phyloP scores from a whole-genome alignment of 257 asterid genomes.

The Ehretia macrophylla region DNA sequence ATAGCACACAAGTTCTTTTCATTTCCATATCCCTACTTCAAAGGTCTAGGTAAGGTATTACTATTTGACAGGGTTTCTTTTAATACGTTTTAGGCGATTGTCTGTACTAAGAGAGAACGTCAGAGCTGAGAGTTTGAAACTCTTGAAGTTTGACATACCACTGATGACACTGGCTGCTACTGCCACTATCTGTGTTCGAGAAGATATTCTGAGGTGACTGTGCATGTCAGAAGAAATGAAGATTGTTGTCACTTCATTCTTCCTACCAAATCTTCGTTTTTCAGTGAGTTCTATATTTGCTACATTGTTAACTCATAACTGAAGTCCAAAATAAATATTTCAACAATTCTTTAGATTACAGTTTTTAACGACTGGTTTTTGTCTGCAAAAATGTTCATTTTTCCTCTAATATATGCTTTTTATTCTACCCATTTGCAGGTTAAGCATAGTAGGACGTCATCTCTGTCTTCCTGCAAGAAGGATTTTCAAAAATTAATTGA shows the following conservation, averaged over 20 bases:
- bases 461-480: conserved; percentile 48
- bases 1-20: background rate
- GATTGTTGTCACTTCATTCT: conserved; percentile 61
- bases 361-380: too few species aligned
- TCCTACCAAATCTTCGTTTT: conserved; percentile 71
- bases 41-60: background rate
- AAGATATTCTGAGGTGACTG: conserved; percentile 70
- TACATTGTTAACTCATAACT: background rate
- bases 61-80: conserved; percentile 10
- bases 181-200: conserved; percentile 63
- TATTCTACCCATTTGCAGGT: conserved; percentile 39
- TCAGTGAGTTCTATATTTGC: conserved; percentile 29
- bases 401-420: conserved; percentile 3
- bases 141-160: conserved; percentile 66
- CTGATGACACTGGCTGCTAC: conserved; percentile 81
- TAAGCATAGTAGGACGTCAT: conserved; percentile 62
- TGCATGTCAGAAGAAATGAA: conserved; percentile 49
- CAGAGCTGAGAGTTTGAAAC: conserved; percentile 44
- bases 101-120: conserved; percentile 63
- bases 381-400: background rate
- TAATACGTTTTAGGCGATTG: conserved; percentile 43
- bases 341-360: too few species aligned
- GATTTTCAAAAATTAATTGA: conserved; percentile 52
- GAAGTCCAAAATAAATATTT: too few species aligned
- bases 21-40: background rate